Percentiles rank a stretch among this genome's conserved stretches.
Conservation (phyloP, 352 stramenopile species). For the Phytophthora sansomeana region DNA sequence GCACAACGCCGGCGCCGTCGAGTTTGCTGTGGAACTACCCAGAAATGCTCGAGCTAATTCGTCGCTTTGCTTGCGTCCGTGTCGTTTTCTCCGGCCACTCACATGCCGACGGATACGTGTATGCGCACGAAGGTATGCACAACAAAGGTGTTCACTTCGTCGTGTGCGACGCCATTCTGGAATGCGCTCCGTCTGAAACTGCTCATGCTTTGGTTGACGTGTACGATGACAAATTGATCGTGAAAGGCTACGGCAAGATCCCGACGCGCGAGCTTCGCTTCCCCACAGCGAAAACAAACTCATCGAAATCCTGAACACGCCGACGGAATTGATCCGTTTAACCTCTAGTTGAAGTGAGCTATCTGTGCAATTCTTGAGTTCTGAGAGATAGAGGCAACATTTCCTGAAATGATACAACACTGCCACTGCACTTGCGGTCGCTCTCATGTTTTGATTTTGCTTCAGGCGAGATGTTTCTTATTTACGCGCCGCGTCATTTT, state of each 20-base stretch:
- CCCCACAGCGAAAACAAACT: conserved; percentile 4
- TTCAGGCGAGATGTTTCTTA: conserved; percentile 28
- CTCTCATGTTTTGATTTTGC: conserved; percentile 34
- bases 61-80: conserved; percentile 54
- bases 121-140: conserved; percentile 40
- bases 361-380: background rate
- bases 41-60: conserved; percentile 60
- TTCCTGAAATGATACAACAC: conserved; percentile 3
- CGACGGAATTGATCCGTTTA: background rate
- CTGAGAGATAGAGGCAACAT: conserved; percentile 7
- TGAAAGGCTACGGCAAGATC: conserved; percentile 71
- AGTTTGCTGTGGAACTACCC: conserved; percentile 86
- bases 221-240: conserved; percentile 54
- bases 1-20: conserved; percentile 38
- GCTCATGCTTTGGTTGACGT: conserved; percentile 74
- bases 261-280: conserved; percentile 64
- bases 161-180: conserved; percentile 72
- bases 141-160: conserved; percentile 72
- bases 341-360: conserved; percentile 17
- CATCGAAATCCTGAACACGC: background rate
- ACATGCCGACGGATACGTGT: conserved; percentile 65
- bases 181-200: conserved; percentile 65
- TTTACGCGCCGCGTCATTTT: conserved; percentile 36
- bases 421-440: conserved; percentile 24
- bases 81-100: conserved; percentile 79